Evolutionary conservation across 306 rosid species (phyloP), one percentile per base, ranked within the genome.

Genomic region (Alnus rubra): DNA sequence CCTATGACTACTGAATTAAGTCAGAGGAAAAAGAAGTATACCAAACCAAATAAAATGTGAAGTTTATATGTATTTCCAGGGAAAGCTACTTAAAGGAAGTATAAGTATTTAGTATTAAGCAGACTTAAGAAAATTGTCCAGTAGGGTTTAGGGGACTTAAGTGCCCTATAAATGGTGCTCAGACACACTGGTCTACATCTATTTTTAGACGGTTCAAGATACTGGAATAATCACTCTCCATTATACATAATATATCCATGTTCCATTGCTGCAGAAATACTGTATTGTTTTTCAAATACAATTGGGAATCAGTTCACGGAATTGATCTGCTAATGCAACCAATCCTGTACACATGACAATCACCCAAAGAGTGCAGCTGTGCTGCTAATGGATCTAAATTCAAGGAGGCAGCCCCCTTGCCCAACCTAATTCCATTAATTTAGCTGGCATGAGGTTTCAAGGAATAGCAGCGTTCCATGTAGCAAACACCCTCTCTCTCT

Each of bases 171-270:
- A 39, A 80, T 59, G 13, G 42, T 47, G 74, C 59, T 71, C 37
- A 44, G 47, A 42, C 64, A 33, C 53, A 71, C 56, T n/a, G 45
- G 64, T 48, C 65, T 47, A 18, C 49, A 55, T 48, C 59, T 11
- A 53, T 74, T 47, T 79, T 56, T 47, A 68, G 55, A 80, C 14
- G n/a, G 18, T n/a, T 74, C 31, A 55, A 74, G 59, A 56, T 11
- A n/a, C 5, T n/a, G 75, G 74, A 78, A 51, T 45, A 39, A 39
- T 49, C 19, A 60, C 47, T 35, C 65, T 58, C 65, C 14, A 28
- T 28, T 23, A 3, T 19, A 3, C 14, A 23, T 28, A 23, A 28
- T 1, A 4, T 58, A 52, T 58, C 65, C 23, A 58, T 19, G 15
- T 13, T 58, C 12, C 65, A 58, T 58, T 19, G 65, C 9, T 58